phyloP scores from a whole-genome alignment of 1,284 basidiomycete species.

The Rhodotorula glutinis region DNA sequence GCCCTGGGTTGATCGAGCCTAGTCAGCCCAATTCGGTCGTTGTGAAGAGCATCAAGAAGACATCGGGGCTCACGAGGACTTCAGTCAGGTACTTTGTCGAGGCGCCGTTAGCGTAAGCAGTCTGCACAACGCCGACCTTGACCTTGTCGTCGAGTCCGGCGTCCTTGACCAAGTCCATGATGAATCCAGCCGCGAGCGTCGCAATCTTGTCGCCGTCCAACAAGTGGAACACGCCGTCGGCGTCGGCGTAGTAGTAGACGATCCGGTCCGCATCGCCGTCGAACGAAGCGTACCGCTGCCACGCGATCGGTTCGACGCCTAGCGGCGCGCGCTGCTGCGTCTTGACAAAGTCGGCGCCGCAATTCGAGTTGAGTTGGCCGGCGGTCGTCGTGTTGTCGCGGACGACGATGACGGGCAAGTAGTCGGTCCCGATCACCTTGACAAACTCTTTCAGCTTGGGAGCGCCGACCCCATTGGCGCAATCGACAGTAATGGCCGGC shows the following conservation, averaged over 20 bases:
- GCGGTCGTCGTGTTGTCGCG: slow-evolving; percentile 65
- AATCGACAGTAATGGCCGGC: slow-evolving; percentile 73
- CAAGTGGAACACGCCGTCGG: slow-evolving; percentile 68
- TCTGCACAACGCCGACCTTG: slow-evolving; percentile 92
- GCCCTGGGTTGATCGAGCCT: no score
- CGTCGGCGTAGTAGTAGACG: slow-evolving; percentile 87
- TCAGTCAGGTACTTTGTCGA: slow-evolving; percentile 87
- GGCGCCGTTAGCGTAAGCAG: slow-evolving; percentile 96
- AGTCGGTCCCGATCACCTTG: slow-evolving; percentile 55
- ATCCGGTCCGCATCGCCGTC: slow-evolving; percentile 98
- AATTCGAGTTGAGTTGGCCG: slow-evolving; percentile 78
- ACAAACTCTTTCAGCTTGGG: slow-evolving; percentile 62
- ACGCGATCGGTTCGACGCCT: slow-evolving; percentile 59
- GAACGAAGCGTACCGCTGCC: slow-evolving; percentile 82
- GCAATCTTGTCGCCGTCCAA: slow-evolving; percentile 99
- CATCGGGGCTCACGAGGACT: slow-evolving; percentile 54
- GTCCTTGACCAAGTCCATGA: slow-evolving; percentile 81
- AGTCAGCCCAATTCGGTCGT: no score
- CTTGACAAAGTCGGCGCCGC: slow-evolving; percentile 97
- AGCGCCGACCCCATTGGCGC: slow-evolving; percentile 95
- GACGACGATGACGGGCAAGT: slow-evolving; percentile 54
- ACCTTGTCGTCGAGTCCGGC: slow-evolving; percentile 78
- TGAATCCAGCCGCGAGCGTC: slow-evolving; percentile 85
- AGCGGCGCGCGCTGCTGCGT: slow-evolving; percentile 81
- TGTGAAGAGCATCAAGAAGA: no score